Conservation (phyloP, 345 rosid genomes). For the Eucalyptus pumila region DNA sequence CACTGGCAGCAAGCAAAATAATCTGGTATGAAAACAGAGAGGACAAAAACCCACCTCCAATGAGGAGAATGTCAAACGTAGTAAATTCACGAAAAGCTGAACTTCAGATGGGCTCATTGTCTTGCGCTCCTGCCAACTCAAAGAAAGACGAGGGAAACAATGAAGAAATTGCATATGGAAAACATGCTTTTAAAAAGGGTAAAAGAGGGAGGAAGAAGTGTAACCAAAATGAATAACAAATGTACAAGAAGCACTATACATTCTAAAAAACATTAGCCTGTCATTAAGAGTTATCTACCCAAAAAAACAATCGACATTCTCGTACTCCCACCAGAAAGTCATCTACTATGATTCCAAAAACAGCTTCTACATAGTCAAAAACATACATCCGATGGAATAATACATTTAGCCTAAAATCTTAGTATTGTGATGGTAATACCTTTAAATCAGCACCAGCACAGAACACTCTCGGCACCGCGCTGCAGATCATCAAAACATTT, state of each 20-base stretch:
- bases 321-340: neutral
- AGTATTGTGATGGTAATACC: slow-evolving; percentile 12
- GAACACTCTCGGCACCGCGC: slow-evolving; percentile 69
- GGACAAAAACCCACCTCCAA: slow-evolving; percentile 43
- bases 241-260: neutral
- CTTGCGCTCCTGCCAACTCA: slow-evolving; percentile 73
- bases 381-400: neutral
- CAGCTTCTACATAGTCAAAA: neutral
- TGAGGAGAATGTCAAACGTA: slow-evolving; percentile 65
- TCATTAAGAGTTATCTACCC: neutral
- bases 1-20: neutral
- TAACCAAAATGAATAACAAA: neutral
- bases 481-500: slow-evolving; percentile 55
- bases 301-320: neutral
- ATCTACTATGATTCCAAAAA: neutral
- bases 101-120: slow-evolving; percentile 64
- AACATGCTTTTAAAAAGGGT: neutral
- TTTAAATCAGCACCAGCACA: slow-evolving; percentile 97
- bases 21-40: neutral
- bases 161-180: neutral
- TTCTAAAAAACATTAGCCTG: neutral
- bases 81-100: slow-evolving; percentile 50
- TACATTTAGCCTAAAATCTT: neutral
- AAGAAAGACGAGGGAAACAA: neutral
- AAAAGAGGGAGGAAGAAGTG: neutral